Evolutionary conservation across 371 early-diverging fungal genomes (phyloP).

Genomic region (Thermomucor indicae-seudaticae): DNA sequence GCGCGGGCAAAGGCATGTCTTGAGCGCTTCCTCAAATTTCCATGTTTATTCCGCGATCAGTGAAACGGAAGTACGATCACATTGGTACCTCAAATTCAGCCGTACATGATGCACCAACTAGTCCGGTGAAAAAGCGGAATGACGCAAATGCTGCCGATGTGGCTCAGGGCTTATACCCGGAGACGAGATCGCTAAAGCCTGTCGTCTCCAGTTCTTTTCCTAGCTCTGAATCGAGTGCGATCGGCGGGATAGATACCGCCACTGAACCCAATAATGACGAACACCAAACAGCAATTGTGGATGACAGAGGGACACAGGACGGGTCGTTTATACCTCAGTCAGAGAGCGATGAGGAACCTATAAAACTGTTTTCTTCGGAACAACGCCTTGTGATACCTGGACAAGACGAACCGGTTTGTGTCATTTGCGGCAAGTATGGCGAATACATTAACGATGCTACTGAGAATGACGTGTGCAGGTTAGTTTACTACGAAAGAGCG

Average conservation of each 20-base stretch:
- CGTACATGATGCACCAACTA: neutral
- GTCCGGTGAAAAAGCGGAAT: neutral
- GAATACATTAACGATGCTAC: conserved; percentile 49
- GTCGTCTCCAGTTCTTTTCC: neutral
- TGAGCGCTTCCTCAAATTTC: no score
- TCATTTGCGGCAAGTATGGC: conserved; percentile 52
- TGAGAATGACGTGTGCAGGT: conserved; percentile 50
- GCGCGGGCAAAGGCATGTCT: no score
- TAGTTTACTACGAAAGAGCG: conserved; percentile 2
- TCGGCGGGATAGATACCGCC: neutral
- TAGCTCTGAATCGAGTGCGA: no score
- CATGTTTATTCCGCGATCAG: conserved; percentile 4
- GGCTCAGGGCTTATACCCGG: neutral
- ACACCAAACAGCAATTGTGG: neutral
- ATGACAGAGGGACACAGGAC: no score
- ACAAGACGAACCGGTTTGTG: conserved; percentile 38
- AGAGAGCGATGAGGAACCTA: neutral
- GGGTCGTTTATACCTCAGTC: neutral
- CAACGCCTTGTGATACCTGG: conserved; percentile 29
- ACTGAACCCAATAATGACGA: neutral
- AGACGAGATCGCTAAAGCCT: neutral
- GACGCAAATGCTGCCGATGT: neutral
- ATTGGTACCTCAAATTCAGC: no score
- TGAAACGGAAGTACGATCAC: conserved; percentile 6
- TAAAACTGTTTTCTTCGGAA: conserved; percentile 16